Base-by-base conservation (phyloP, 257 asterid species). In the Penstemon eatonii region DNA sequence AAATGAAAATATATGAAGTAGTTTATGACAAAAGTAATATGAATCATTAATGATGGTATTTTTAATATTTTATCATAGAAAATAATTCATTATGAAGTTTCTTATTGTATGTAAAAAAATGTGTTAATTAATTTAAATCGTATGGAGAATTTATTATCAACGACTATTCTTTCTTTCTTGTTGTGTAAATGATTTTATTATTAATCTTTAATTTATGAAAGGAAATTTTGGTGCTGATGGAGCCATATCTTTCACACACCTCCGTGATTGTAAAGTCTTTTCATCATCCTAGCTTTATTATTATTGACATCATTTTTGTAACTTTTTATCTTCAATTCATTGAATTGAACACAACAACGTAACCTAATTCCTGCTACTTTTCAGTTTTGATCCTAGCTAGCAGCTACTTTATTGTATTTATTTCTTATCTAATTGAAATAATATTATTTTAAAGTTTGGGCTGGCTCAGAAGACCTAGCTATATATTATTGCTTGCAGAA, bases 221-320 rank as follows among this genome's bases (percentile, higher is more conserved):
- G 41, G 4, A 33, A 33, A n/a, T 25, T 7, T 56, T 37, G 62
- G 13, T 25, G 3, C 36, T 18, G 41, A 56, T 56, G 11, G 40
- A 33, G 33, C 33, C 9, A 54, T 54, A 15, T 54, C 60, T 54
- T 13, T 50, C 58, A 62, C 63, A 49, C 56, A 56, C 68, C 38
- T 56, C 53, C 72, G 72, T 73, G 74, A 73, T 63, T 77, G 56
- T 15, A 18, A 38, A 56, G 42, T 63, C 71, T 59, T 68, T 74
- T 68, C 66, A 39, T 65, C 46, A 56, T 44, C 55, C 44, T n/a
- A n/a, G n/a, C n/a, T 63, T 56, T 42, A 56, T 71, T 66, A 68
- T 68, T 63, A 49, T 11, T 52, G 51, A 15, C 63, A 59, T 52
- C 33, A 60, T 60, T 46, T 71, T 40, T 11, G 18, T 3, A 46